Evolutionary conservation across 352 stramenopile genomes (phyloP), one percentile per base, ranked within the genome.

Genomic region (Saprolegnia parasitica): DNA sequence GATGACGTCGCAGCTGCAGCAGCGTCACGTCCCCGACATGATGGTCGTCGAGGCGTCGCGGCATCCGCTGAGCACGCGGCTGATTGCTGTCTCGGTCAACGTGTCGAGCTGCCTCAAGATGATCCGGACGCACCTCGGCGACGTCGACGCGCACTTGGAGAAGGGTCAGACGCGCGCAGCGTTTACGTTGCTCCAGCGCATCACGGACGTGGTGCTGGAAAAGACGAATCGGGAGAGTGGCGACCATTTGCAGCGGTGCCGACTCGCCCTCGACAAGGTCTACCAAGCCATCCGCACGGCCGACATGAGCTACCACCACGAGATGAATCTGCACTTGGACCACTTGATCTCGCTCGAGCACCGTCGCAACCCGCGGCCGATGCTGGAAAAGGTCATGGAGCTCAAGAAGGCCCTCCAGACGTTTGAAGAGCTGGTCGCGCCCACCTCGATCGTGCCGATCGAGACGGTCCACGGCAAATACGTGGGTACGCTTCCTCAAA

Each of bases 401-500:
- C 23, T 67, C 5, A 67, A 55, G 42, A 40, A 67, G 54, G 58
- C 58, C 21, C 45, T 67, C 2, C 37, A 67, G 58, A 6, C 50
- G 23, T 67, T 67, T 40, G 58, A 67, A n/a, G 20, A 40, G n/a
- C 58, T 40, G 5, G 58, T 67, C 21, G 49, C 58, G 40, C 50
- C 50, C 8, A 24, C 58, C 9, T 67, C 58, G 13, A 40, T 21
- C 23, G 42, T 67, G n/a, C 58, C 58, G 16, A 32, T 67, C 18
- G 58, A 67, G n/a, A 42, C 58, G 23, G 29, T 67, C 24, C 39
- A 67, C 15, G 58, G 39, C 13, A 67, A 67, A 56, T 67, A 67
- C 50, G 58, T 67, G 37, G 58, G 58, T 67, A 67, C 40, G 58
- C 24, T 6, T 21, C 20, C 15, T 46, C 18, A 39, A 0, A 3